A percentile compares a stretch with the other conserved stretches of the same genome.
phyloP scores from a whole-genome alignment of 495 filamentous ascomycete genomes.

The Ramalina intermedia region DNA sequence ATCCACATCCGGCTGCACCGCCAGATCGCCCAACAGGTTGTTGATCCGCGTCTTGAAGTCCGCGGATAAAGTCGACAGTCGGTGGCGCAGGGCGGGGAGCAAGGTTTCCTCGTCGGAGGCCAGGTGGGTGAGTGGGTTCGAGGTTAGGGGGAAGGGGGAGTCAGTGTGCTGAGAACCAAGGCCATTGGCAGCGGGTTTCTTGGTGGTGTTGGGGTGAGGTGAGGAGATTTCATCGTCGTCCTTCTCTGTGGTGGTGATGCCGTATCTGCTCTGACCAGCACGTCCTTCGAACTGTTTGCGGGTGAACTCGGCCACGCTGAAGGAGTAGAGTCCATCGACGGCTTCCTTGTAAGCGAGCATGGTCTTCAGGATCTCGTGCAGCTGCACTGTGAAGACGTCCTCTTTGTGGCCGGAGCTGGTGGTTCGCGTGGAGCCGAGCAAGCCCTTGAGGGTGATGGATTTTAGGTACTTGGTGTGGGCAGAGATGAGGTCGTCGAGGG shows the following conservation, averaged over 20 bases:
- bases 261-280: conserved; percentile 45
- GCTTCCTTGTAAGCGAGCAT: conserved; percentile 91
- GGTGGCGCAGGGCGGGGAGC: conserved; percentile 58
- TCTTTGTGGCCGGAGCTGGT: conserved; percentile 37
- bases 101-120: conserved; percentile 41
- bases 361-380: conserved; percentile 80
- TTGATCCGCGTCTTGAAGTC: conserved; percentile 67
- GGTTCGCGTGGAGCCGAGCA: conserved; percentile 52
- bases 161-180: conserved; percentile 1
- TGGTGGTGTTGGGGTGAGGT: conserved; percentile 2
- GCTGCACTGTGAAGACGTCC: conserved; percentile 76
- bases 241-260: conserved; percentile 34
- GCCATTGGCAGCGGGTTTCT: conserved; percentile 1
- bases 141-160: conserved; percentile 22
- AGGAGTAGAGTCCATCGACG: conserved; percentile 88
- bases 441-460: conserved; percentile 89
- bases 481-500: conserved; percentile 85
- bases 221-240: conserved; percentile 17
- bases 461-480: conserved; percentile 86
- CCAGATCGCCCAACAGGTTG: conserved; percentile 72
- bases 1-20: conserved; percentile 86
- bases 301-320: conserved; percentile 86
- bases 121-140: conserved; percentile 18
- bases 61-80: conserved; percentile 52
- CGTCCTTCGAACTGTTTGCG: conserved; percentile 62